Evolutionary conservation across 257 asterid species (phyloP), one percentile per base, ranked within the genome.

Genomic region (Penstemon newberryi): DNA sequence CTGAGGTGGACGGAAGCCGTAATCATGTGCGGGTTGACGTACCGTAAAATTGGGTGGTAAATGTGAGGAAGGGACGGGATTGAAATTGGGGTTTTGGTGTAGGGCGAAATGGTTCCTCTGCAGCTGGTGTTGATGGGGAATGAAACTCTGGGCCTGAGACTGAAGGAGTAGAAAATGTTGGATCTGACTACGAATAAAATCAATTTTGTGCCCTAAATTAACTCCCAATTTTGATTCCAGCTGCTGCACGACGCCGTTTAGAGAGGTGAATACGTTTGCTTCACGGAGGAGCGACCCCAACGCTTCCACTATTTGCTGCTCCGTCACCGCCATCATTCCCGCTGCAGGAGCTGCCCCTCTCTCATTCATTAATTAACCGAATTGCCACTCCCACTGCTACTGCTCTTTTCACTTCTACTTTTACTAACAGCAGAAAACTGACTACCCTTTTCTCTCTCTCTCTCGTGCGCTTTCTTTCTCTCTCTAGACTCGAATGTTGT

Each of bases 231-330:
- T 83, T 9, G 89, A 63, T 65, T 87, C 82, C 39, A 89, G 89
- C 73, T 83, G 89, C 70, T 80, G 86, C 76, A 89, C 89, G 86
- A 89, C 76, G 79, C 73, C 89, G 88, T 73, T 75, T 6, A 86
- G 66, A 53, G 86, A 67, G 41, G 74, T 61, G 74, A 81, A 74
- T 1, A 83, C 6, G 68, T 60, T 67, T 46, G 33, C 33, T 25
- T 78, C 84, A 63, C 87, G 86, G 80, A 87, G 81, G 67, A 87
- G 76, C 11, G 83, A 81, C 57, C 50, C 72, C 71, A 90, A 68
- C 37, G 88, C 93, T 83, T 79, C 86, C 65, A 82, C 93, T 11
- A 87, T 81, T 60, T 87, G 82, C 50, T 80, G 89, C 75, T 87
- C 93, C 58, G 88, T 78, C 81, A 76, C 87, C 81, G 10, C 74